These are phyloP conservation scores for Arabidopsis arenosa DNA, from an alignment of 345 rosid genomes.

Conservation along the genomic window DNA sequence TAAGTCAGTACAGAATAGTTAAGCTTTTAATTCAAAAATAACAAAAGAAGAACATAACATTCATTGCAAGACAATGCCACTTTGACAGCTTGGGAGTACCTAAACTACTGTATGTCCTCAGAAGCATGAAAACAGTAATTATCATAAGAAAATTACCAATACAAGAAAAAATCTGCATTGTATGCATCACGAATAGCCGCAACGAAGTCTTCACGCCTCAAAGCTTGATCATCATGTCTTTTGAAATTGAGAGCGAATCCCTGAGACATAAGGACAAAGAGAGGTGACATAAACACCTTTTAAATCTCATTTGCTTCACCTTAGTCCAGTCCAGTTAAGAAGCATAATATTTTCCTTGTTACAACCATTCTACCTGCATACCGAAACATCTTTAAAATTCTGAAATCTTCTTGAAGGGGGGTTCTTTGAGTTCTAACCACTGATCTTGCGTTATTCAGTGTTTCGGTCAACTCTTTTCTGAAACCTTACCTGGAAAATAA, in stretches of 20 bases:
- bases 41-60: conserved; percentile 45
- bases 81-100: conserved; percentile 89
- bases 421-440: not conserved
- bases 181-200: conserved; percentile 98
- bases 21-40: not conserved
- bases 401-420: not conserved
- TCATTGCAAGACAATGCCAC: conserved; percentile 63
- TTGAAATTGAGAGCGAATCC: not conserved
- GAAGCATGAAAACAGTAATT: not conserved
- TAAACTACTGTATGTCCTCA: conserved; percentile 23
- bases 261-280: conserved; percentile 36
- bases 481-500: not conserved
- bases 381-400: not conserved
- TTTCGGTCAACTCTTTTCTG: not conserved
- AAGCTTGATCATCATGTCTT: conserved; percentile 56
- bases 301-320: not conserved
- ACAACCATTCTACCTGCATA: not conserved
- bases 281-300: conserved; percentile 2
- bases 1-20: not conserved
- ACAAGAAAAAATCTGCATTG: conserved; percentile 66
- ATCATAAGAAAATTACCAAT: not conserved
- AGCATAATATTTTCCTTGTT: not conserved
- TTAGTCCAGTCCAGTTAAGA: no score
- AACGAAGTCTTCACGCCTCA: conserved; percentile 93
- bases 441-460: not conserved